phyloP scores from a whole-genome alignment of 1,284 basidiomycete species.

The Ustilago tritici region DNA sequence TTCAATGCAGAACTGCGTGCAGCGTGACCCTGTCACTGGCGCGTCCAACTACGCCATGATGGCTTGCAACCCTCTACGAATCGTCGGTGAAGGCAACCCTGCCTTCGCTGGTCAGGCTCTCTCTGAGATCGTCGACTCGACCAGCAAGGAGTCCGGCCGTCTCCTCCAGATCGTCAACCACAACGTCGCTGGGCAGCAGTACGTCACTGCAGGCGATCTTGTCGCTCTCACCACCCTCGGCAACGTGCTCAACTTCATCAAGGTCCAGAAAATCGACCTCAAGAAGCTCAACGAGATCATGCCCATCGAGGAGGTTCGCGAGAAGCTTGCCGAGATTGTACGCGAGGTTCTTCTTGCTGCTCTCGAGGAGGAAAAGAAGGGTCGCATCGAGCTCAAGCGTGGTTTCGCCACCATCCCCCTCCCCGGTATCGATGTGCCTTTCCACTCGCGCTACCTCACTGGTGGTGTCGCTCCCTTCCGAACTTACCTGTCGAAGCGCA shows the following conservation, averaged over 20 bases:
- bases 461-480: slow-evolving; percentile 98
- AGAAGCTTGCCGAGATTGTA: slow-evolving; percentile 91
- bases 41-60: slow-evolving; percentile 88
- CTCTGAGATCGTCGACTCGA: slow-evolving; percentile 87
- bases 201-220: slow-evolving; percentile 93
- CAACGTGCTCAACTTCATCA: slow-evolving; percentile 95
- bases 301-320: slow-evolving; percentile 87
- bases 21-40: slow-evolving; percentile 53
- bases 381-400: slow-evolving; percentile 93
- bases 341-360: slow-evolving; percentile 83
- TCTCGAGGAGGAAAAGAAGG: slow-evolving; percentile 80
- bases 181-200: slow-evolving; percentile 85
- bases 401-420: slow-evolving; percentile 77
- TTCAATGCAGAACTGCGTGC: slow-evolving; percentile 78
- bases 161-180: slow-evolving; percentile 88
- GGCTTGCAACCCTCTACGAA: slow-evolving; percentile 94
- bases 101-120: slow-evolving; percentile 85
- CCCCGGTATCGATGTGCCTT: slow-evolving; percentile 97
- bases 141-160: slow-evolving; percentile 75
- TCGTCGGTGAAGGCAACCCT: slow-evolving; percentile 72
- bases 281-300: slow-evolving; percentile 86
- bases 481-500: slow-evolving; percentile 95
- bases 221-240: slow-evolving; percentile 92
- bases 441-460: slow-evolving; percentile 95
- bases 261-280: slow-evolving; percentile 96